Conservation (phyloP, 2,329 filamentous ascomycete species). For the Neocatenulostroma microsporum region DNA sequence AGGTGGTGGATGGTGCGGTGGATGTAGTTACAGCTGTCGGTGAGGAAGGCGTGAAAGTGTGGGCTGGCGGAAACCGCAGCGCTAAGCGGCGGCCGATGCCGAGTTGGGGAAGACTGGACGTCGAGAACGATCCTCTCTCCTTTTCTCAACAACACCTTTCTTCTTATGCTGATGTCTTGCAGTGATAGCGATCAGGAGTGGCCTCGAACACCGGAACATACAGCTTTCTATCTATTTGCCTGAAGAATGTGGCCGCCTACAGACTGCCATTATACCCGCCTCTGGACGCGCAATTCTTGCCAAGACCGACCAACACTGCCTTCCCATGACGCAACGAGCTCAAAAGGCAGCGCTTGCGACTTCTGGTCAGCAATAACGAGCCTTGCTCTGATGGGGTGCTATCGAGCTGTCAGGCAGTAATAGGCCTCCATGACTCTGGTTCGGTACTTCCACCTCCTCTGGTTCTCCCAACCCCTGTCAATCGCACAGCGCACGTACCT, state of each 20-base stretch:
- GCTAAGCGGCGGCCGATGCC: constrained; percentile 5
- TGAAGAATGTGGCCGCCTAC: not conserved
- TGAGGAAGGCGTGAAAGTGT: constrained; percentile 10
- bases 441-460: no score
- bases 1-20: constrained; percentile 6
- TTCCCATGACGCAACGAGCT: constrained; percentile 7
- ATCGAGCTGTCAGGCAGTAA: no score
- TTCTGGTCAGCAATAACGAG: no score
- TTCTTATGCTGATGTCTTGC: no score
- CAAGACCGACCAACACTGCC: constrained; percentile 5
- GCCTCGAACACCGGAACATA: not conserved
- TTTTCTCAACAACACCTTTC: not conserved
- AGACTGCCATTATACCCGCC: not conserved
- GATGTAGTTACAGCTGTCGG: constrained; percentile 10
- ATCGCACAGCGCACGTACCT: no score
- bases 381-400: no score
- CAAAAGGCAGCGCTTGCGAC: no score
- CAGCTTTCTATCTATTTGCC: constrained; percentile 1
- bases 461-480: no score
- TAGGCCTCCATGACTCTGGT: no score
- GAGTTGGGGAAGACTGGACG: not conserved
- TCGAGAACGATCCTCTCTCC: not conserved
- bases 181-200: not conserved
- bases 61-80: constrained; percentile 4
- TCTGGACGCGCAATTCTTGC: constrained; percentile 2